A percentile compares a stretch with the other conserved stretches of the same genome.
Conservation (phyloP, 257 asterid genomes). For the Jaltomata sinuosa region DNA sequence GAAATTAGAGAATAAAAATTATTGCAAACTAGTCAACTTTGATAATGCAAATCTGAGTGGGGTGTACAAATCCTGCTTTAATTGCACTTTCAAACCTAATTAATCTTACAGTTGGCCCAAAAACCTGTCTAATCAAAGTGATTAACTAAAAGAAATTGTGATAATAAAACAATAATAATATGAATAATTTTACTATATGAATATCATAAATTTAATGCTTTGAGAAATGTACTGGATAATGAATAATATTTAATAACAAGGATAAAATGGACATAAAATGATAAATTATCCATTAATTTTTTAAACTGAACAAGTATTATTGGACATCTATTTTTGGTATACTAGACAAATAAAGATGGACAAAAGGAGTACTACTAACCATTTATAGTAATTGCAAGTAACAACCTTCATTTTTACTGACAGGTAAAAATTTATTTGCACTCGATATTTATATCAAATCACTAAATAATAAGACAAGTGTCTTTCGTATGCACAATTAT, state of each 20-base stretch:
- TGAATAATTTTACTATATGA: too few relatives aligned
- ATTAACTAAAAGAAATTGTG: not conserved
- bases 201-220: too few relatives aligned
- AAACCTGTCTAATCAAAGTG: slow-evolving; percentile 5
- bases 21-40: not conserved
- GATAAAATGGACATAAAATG: too few relatives aligned
- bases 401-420: not conserved
- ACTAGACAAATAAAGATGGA: too few relatives aligned
- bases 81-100: not conserved
- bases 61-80: slow-evolving; percentile 14
- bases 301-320: too few relatives aligned
- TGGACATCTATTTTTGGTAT: too few relatives aligned
- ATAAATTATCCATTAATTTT: too few relatives aligned
- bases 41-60: slow-evolving; percentile 15
- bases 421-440: not conserved
- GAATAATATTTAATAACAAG: too few relatives aligned
- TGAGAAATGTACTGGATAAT: too few relatives aligned
- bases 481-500: not conserved
- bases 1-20: not conserved
- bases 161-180: too few relatives aligned
- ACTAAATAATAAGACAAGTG: not conserved
- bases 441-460: not conserved
- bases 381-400: not conserved
- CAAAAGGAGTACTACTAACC: too few relatives aligned
- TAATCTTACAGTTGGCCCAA: slow-evolving; percentile 1